Evolutionary conservation across 176 grass and related monocot species (phyloP).

Genomic region (Chloris gayana): DNA sequence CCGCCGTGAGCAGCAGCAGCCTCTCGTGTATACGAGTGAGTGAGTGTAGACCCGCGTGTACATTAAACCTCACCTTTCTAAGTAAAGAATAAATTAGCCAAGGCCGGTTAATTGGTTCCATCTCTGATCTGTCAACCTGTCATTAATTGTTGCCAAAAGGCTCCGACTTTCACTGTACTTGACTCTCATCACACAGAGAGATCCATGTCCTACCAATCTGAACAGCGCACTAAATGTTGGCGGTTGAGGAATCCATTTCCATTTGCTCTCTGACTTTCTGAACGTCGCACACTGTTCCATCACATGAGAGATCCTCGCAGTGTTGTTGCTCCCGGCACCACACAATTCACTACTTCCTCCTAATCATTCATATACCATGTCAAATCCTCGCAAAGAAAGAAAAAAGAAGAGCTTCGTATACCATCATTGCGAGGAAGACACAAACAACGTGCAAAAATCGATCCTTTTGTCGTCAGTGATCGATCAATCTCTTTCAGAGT

Average conservation of each 20-base stretch:
- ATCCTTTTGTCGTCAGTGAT: background rate
- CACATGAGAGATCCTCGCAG: too few relatives aligned
- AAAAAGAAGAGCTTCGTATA: too few relatives aligned
- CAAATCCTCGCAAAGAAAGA: too few relatives aligned
- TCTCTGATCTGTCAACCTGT: background rate
- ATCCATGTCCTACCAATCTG: background rate
- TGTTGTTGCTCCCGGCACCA: background rate
- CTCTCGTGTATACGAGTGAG: background rate
- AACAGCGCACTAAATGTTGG: too few relatives aligned
- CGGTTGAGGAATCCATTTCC: too few relatives aligned
- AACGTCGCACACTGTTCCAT: too few relatives aligned
- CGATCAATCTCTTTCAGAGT: background rate
- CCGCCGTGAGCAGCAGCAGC: background rate
- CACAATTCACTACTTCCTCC: background rate
- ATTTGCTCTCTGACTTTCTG: too few relatives aligned
- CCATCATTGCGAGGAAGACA: too few relatives aligned
- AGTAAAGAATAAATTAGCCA: background rate
- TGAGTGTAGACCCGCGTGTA: background rate
- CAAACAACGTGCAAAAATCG: too few relatives aligned
- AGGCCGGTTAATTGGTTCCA: background rate
- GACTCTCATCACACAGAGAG: background rate
- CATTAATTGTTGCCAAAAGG: too few relatives aligned
- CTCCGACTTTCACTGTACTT: background rate
- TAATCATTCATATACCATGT: too few relatives aligned
- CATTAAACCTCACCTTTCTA: background rate